These are phyloP conservation scores for Gremmenia infestans DNA, from an alignment of 2,329 filamentous ascomycete genomes.

Conservation along the genomic window DNA sequence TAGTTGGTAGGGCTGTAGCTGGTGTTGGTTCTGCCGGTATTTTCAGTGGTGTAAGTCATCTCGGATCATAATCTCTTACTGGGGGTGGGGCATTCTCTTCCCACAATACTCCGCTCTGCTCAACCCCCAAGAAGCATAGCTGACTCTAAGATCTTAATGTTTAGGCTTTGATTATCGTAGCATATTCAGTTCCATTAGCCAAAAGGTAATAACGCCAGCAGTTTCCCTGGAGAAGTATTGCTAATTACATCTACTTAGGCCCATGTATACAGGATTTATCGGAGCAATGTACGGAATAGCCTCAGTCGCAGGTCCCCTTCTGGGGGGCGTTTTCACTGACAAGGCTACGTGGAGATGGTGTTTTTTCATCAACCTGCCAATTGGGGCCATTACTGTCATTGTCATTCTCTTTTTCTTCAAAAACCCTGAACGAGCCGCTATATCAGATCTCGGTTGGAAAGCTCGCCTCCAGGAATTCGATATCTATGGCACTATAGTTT, in stretches of 20 bases:
- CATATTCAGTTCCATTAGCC: slow-evolving; percentile 24
- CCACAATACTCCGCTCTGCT: too few relatives aligned
- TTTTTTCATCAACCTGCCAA: slow-evolving; percentile 30
- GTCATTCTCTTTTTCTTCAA: slow-evolving; percentile 38
- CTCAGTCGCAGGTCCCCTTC: slow-evolving; percentile 30
- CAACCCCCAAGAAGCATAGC: too few relatives aligned
- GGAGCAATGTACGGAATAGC: slow-evolving; percentile 30
- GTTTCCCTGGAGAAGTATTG: slow-evolving; percentile 1
- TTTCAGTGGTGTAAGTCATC: slow-evolving; percentile 22
- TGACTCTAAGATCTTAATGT: too few relatives aligned
- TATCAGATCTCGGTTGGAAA: slow-evolving; percentile 12
- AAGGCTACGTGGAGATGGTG: slow-evolving; percentile 30
- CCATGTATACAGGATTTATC: slow-evolving; percentile 22
- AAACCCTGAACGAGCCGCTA: slow-evolving; percentile 10
- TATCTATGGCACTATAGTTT: slow-evolving; percentile 29
- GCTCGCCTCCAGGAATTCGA: slow-evolving; percentile 28
- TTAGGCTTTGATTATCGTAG: slow-evolving; percentile 29
- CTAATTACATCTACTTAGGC: not conserved
- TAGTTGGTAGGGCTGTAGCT: slow-evolving; percentile 32
- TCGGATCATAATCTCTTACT: not conserved
- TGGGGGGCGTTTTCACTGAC: slow-evolving; percentile 31
- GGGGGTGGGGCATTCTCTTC: too few relatives aligned
- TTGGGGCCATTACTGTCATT: slow-evolving; percentile 32
- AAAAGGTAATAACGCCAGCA: slow-evolving; percentile 23
- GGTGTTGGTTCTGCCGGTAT: slow-evolving; percentile 31